A percentile compares a stretch with the other conserved stretches of the same genome.
phyloP scores from a whole-genome alignment of 495 filamentous ascomycete genomes.

The Jackrogersella minutella region DNA sequence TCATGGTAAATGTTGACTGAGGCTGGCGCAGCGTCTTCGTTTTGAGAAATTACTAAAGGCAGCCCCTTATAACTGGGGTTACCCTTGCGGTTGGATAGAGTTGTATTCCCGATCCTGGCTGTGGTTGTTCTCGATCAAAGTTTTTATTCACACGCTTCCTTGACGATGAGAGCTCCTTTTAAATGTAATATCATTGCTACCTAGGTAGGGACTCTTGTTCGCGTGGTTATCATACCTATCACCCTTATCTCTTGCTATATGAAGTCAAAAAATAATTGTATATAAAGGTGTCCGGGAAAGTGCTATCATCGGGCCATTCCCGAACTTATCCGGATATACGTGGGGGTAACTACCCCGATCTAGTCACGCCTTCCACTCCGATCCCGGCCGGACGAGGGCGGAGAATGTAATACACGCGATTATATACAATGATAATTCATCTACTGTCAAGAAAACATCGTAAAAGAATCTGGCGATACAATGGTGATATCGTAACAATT shows the following conservation, averaged over 20 bases:
- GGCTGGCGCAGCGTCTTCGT: too few species aligned
- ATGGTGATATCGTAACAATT: background rate
- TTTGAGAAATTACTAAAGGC: too few species aligned
- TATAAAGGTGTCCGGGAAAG: background rate
- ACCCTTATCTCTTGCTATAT: background rate
- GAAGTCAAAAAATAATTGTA: background rate
- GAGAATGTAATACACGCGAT: background rate
- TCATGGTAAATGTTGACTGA: too few species aligned
- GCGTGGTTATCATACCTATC: background rate
- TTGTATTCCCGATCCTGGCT: too few species aligned
- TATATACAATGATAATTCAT: background rate
- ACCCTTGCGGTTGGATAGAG: too few species aligned
- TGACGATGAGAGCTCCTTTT: too few species aligned
- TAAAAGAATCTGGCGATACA: too few species aligned
- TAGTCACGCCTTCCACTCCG: conserved; percentile 4
- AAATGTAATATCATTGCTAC: too few species aligned
- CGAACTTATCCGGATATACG: conserved; percentile 11
- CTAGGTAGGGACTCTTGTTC: background rate
- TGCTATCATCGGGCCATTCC: background rate
- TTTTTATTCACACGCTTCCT: too few species aligned
- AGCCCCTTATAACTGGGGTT: too few species aligned
- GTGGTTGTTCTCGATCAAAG: too few species aligned
- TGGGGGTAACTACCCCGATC: conserved; percentile 11
- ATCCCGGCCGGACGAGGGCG: conserved; percentile 11
- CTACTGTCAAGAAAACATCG: too few species aligned